These are phyloP conservation scores for Penicillium sp. DNA, from an alignment of 2,329 filamentous ascomycete genomes.

Conservation along the genomic window DNA sequence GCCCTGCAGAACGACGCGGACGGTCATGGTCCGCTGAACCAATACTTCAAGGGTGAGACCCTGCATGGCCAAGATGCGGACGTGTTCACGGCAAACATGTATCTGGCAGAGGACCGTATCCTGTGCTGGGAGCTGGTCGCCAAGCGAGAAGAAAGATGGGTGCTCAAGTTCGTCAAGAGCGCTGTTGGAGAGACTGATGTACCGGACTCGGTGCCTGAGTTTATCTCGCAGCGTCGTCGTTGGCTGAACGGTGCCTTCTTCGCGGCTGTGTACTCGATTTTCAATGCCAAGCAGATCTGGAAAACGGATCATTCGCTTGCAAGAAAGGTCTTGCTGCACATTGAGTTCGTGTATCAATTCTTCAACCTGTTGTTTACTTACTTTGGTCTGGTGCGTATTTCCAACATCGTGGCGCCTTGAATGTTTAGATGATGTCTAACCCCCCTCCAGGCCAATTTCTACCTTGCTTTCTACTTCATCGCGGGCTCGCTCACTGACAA, in stretches of 20 bases:
- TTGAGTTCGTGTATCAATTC: slow-evolving; percentile 95
- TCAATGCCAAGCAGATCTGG: slow-evolving; percentile 94
- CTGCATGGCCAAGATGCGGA: slow-evolving; percentile 94
- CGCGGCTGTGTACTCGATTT: slow-evolving; percentile 93
- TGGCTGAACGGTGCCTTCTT: slow-evolving; percentile 99
- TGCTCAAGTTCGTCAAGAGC: slow-evolving; percentile 95
- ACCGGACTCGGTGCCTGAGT: slow-evolving; percentile 90
- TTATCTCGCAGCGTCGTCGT: slow-evolving; percentile 91
- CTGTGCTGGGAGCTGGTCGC: slow-evolving; percentile 97
- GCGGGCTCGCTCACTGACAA: slow-evolving; percentile 83
- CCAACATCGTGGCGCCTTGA: not conserved
- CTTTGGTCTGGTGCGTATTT: slow-evolving; percentile 70
- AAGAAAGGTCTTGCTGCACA: slow-evolving; percentile 86
- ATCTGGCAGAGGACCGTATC: slow-evolving; percentile 97
- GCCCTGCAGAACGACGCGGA: slow-evolving; percentile 96
- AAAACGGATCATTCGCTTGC: slow-evolving; percentile 84
- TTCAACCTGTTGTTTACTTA: slow-evolving; percentile 92
- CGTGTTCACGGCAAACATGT: slow-evolving; percentile 99
- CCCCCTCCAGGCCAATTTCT: slow-evolving; percentile 76
- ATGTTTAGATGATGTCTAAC: slow-evolving; percentile 14
- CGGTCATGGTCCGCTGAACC: slow-evolving; percentile 89
- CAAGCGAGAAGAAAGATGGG: slow-evolving; percentile 92
- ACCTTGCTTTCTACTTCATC: slow-evolving; percentile 97
- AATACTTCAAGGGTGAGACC: slow-evolving; percentile 99
- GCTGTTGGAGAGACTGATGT: slow-evolving; percentile 98